phyloP scores from a whole-genome alignment of 1,284 basidiomycete species.

The Rhodotorula sp. region DNA sequence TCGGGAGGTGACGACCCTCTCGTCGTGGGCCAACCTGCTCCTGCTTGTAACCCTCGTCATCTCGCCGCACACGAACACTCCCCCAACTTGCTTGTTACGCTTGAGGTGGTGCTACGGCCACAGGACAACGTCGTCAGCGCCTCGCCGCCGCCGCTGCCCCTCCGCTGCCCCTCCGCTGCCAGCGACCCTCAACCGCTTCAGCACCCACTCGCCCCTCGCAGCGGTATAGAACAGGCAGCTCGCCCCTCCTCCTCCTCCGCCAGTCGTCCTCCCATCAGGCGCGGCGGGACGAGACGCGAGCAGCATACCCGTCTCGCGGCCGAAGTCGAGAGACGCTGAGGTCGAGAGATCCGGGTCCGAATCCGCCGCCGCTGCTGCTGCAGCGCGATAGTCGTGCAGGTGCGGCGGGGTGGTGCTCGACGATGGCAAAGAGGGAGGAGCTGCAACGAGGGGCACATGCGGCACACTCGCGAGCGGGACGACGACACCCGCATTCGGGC shows the following conservation, averaged over 20 bases:
- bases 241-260: background rate
- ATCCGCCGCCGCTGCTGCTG: background rate
- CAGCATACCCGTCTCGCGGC: background rate
- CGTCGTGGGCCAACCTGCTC: no score
- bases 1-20: no score
- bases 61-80: no score
- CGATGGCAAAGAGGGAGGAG: background rate
- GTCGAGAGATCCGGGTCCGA: conserved; percentile 13
- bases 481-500: no score
- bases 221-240: background rate
- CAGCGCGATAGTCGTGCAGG: background rate
- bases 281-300: background rate
- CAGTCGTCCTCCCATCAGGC: no score
- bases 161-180: no score
- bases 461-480: background rate
- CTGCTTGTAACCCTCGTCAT: no score
- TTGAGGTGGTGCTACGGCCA: no score
- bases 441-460: background rate
- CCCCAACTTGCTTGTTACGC: no score
- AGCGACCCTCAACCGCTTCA: background rate
- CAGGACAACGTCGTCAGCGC: no score
- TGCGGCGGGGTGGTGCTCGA: no score
- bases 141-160: no score
- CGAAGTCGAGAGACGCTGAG: conserved; percentile 21
- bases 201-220: background rate